Conservation (phyloP, 2,329 filamentous ascomycete species). For the Exophiala oligosperma region DNA sequence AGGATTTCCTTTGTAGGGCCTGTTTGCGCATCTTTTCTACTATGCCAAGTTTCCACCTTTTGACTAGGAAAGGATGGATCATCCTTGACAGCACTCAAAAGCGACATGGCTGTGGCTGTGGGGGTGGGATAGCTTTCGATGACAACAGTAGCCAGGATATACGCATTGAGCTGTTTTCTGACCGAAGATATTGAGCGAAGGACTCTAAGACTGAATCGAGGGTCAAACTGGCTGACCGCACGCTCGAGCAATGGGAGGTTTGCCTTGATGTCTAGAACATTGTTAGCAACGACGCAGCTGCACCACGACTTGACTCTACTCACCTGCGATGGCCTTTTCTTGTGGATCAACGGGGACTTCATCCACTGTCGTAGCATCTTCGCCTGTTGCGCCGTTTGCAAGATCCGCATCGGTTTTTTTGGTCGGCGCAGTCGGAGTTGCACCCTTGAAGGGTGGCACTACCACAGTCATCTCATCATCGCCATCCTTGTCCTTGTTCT, state of each 20-base stretch:
- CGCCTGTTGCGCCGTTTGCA: constrained; percentile 60
- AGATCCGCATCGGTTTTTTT: constrained; percentile 69
- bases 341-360: constrained; percentile 46
- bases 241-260: constrained; percentile 91
- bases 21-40: constrained; percentile 75
- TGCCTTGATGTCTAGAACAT: constrained; percentile 77
- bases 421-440: constrained; percentile 55
- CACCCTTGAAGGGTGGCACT: constrained; percentile 69
- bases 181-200: constrained; percentile 93
- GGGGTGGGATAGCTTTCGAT: constrained; percentile 74
- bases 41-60: constrained; percentile 55
- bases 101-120: constrained; percentile 65
- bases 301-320: constrained; percentile 12
- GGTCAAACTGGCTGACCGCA: constrained; percentile 89
- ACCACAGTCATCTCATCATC: constrained; percentile 80
- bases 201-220: constrained; percentile 90
- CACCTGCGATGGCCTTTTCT: constrained; percentile 52
- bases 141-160: constrained; percentile 78
- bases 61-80: constrained; percentile 59
- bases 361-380: constrained; percentile 41
- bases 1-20: constrained; percentile 69
- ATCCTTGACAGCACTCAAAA: constrained; percentile 67
- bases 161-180: constrained; percentile 82
- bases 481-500: constrained; percentile 66
- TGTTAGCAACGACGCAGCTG: constrained; percentile 1